phyloP scores from a whole-genome alignment of 225 moss, liverwort and hornwort genomes.

The Lunularia cruciata region DNA sequence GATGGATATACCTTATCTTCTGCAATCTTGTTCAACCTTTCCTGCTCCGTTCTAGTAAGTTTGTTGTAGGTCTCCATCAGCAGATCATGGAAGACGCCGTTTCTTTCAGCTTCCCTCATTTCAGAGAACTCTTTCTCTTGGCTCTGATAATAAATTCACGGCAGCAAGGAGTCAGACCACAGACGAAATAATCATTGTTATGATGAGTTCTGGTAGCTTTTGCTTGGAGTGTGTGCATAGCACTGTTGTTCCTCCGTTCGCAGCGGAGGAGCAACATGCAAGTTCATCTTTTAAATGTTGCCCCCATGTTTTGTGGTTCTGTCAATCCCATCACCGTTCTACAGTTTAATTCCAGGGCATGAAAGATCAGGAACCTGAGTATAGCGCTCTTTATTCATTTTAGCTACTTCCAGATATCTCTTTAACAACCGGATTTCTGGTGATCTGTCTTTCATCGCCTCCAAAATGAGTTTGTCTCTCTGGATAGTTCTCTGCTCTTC shows the following conservation, averaged over 20 bases:
- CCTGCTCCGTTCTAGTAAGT: constrained; percentile 45
- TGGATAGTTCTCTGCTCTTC: constrained; percentile 38
- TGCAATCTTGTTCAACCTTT: constrained; percentile 39
- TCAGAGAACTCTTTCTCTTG: constrained; percentile 44
- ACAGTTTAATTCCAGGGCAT: no score
- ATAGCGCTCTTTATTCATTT: constrained; percentile 54
- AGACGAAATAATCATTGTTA: no score
- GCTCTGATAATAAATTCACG: constrained; percentile 23
- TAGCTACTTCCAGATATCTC: constrained; percentile 39
- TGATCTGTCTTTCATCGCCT: constrained; percentile 48
- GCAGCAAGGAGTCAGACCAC: no score
- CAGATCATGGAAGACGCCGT: constrained; percentile 44
- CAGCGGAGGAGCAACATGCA: no score
- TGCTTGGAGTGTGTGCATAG: no score
- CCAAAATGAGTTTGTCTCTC: constrained; percentile 41
- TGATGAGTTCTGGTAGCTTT: no score
- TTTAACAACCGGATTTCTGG: constrained; percentile 48
- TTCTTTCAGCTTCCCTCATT: constrained; percentile 40
- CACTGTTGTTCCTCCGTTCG: no score
- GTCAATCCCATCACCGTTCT: no score
- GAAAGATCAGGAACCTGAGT: constrained; percentile 30
- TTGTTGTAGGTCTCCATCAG: constrained; percentile 46
- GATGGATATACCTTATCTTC: constrained; percentile 45
- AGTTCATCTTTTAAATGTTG: no score
- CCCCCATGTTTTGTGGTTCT: no score